These are phyloP conservation scores for Debaryomyces nepalensis DNA, from an alignment of 1,139 yeast genomes.

Conservation along the genomic window DNA sequence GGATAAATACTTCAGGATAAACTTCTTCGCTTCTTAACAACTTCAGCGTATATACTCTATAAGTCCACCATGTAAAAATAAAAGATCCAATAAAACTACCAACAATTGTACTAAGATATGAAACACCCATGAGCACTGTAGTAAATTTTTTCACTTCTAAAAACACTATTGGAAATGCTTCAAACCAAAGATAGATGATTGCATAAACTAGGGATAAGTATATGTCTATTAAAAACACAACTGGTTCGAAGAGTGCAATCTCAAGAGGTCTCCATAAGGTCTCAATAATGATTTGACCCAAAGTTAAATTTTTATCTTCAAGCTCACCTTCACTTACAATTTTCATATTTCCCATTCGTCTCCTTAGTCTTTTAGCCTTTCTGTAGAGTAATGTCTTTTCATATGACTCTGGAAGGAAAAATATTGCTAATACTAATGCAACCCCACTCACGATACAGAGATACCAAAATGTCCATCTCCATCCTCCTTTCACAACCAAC, in stretches of 20 bases:
- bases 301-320: slow-evolving; percentile 25
- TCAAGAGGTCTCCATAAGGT: slow-evolving; percentile 56
- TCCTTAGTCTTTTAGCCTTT: slow-evolving; percentile 42
- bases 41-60: slow-evolving; percentile 29
- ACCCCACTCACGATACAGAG: slow-evolving; percentile 36
- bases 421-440: slow-evolving; percentile 29
- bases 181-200: slow-evolving; percentile 60
- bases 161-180: slow-evolving; percentile 64
- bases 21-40: slow-evolving; percentile 26
- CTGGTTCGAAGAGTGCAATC: slow-evolving; percentile 48
- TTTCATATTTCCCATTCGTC: slow-evolving; percentile 36
- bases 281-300: slow-evolving; percentile 34
- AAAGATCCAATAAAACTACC: slow-evolving; percentile 37
- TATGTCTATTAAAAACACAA: slow-evolving; percentile 49
- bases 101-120: slow-evolving; percentile 48
- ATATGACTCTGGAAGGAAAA: slow-evolving; percentile 41
- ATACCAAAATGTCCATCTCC: slow-evolving; percentile 50
- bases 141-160: slow-evolving; percentile 50
- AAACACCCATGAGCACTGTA: slow-evolving; percentile 51
- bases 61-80: slow-evolving; percentile 29
- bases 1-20: slow-evolving; percentile 47
- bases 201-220: slow-evolving; percentile 61
- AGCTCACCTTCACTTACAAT: slow-evolving; percentile 36
- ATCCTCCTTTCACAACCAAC: slow-evolving; percentile 32
- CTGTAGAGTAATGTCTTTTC: slow-evolving; percentile 39